These are phyloP conservation scores for Zymoseptoria pseudotritici DNA, from an alignment of 2,329 filamentous ascomycete genomes.

Conservation along the genomic window DNA sequence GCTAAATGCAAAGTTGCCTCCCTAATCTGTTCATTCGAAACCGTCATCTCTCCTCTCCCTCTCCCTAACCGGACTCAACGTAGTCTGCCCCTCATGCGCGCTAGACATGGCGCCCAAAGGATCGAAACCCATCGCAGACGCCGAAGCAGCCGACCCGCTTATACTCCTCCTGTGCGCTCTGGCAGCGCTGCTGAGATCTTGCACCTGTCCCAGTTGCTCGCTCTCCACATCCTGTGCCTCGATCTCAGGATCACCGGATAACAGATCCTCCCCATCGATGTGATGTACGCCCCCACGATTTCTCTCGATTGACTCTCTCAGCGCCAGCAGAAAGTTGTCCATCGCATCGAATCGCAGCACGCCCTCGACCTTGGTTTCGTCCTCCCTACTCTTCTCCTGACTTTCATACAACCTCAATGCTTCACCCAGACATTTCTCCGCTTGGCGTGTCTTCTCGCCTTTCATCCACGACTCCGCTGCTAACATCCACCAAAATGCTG, in stretches of 20 bases:
- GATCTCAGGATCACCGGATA: constrained; percentile 33
- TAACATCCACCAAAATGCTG: constrained; percentile 80
- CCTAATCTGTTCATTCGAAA: constrained; percentile 21
- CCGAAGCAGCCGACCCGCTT: constrained; percentile 26
- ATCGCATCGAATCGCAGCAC: constrained; percentile 42
- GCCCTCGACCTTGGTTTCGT: constrained; percentile 14
- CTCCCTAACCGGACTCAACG: constrained; percentile 16
- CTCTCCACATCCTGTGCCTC: constrained; percentile 29
- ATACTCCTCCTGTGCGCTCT: constrained; percentile 38
- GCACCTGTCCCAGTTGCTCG: constrained; percentile 26
- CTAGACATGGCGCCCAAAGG: constrained; percentile 26
- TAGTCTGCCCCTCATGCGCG: constrained; percentile 16
- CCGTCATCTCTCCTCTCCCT: constrained; percentile 24
- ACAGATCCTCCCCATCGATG: constrained; percentile 29
- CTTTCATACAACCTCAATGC: constrained; percentile 48
- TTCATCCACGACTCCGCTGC: constrained; percentile 78
- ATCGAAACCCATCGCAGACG: constrained; percentile 21
- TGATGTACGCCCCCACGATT: constrained; percentile 28
- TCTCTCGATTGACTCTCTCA: constrained; percentile 55
- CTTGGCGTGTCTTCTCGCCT: constrained; percentile 68
- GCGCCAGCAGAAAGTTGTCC: constrained; percentile 56
- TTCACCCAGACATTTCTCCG: constrained; percentile 67
- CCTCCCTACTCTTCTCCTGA: constrained; percentile 19
- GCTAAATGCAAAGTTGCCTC: constrained; percentile 10
- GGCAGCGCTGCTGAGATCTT: constrained; percentile 5